Percentiles rank a stretch among this genome's conserved stretches.
These are phyloP conservation scores for Bolboschoenus planiculmis DNA, from an alignment of 176 grass and related monocot species.

Conservation along the genomic window DNA sequence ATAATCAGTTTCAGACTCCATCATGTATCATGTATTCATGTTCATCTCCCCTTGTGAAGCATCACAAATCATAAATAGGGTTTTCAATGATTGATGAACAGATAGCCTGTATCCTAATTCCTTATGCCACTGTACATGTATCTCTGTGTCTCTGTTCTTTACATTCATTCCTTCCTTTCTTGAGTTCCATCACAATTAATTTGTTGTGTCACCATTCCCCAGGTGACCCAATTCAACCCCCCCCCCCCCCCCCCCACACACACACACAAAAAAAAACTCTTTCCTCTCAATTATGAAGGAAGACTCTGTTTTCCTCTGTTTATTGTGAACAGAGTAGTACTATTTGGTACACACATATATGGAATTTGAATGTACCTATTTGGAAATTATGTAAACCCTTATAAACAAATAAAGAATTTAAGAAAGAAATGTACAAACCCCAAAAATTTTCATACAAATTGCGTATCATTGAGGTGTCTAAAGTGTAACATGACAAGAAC, in stretches of 20 bases:
- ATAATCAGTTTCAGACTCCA: neutral
- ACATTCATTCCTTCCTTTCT: neutral
- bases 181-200: neutral
- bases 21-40: neutral
- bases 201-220: slow-evolving; percentile 18
- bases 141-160: neutral
- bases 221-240: slow-evolving; percentile 10
- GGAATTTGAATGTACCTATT: neutral
- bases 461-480: neutral
- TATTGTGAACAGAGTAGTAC: too few species aligned
- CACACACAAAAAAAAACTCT: too few species aligned
- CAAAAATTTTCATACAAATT: neutral
- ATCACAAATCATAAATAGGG: slow-evolving; percentile 33
- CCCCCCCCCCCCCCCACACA: too few species aligned
- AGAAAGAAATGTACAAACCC: neutral
- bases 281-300: neutral
- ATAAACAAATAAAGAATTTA: too few species aligned
- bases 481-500: neutral
- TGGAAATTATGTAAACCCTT: neutral
- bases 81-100: slow-evolving; percentile 59
- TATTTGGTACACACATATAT: neutral
- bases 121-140: slow-evolving; percentile 21
- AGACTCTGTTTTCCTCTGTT: neutral
- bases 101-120: slow-evolving; percentile 14
- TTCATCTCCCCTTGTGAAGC: neutral